These are phyloP conservation scores for Gentiana dahurica DNA, from an alignment of 257 asterid species.

Conservation along the genomic window DNA sequence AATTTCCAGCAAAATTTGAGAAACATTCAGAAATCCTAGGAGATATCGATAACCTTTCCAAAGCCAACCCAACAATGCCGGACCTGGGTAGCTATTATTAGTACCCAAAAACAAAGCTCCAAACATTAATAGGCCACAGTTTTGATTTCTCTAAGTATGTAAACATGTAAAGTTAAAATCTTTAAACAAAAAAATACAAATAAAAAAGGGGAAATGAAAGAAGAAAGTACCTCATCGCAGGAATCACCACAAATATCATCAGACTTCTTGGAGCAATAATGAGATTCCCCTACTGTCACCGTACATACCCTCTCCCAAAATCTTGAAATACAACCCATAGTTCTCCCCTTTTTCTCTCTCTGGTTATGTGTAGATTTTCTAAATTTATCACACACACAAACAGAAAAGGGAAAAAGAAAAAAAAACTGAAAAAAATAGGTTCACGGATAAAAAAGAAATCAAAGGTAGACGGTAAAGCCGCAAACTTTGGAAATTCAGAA, in stretches of 20 bases:
- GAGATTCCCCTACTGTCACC: slow-evolving; percentile 82
- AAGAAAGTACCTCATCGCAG: slow-evolving; percentile 36
- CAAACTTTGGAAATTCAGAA: slow-evolving; percentile 8
- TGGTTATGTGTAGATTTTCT: slow-evolving; percentile 11
- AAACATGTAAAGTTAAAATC: not conserved
- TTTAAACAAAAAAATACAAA: not conserved
- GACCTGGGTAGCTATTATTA: not conserved
- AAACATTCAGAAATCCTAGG: not conserved
- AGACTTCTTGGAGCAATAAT: slow-evolving; percentile 60
- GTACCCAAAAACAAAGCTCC: not conserved
- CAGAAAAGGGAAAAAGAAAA: too few species aligned
- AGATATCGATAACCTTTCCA: not conserved
- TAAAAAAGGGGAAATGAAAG: not conserved
- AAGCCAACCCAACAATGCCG: slow-evolving; percentile 12
- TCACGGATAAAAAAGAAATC: slow-evolving; percentile 18
- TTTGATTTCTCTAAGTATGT: not conserved
- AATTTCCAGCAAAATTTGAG: not conserved
- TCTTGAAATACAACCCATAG: slow-evolving; percentile 49
- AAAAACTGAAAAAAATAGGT: not conserved
- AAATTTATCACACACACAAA: slow-evolving; percentile 1
- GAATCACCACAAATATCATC: slow-evolving; percentile 51
- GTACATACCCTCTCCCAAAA: slow-evolving; percentile 46
- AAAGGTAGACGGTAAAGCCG: not conserved
- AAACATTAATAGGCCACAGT: slow-evolving; percentile 4
- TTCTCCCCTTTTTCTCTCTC: slow-evolving; percentile 11